Base-by-base conservation (phyloP, 75 land plant genomes). In the Selaginella tamariscina region DNA sequence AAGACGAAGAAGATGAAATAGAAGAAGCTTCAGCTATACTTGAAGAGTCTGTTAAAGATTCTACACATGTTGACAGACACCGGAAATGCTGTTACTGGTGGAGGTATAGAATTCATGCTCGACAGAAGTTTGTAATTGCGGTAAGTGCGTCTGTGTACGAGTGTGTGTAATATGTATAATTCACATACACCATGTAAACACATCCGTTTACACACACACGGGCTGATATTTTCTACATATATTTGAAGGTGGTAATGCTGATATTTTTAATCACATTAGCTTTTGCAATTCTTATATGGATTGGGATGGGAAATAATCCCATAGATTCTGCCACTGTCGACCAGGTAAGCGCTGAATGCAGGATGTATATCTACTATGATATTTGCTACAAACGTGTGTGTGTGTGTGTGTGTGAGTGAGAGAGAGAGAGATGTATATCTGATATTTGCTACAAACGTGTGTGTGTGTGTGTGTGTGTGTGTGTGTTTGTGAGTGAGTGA, bases 61-160 rank as follows among this genome's bases (percentile, higher is more conserved):
- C 75, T 21, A 27, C 63, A 32, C 80, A 68, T 75, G 76, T 22
- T 77, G 74, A 73, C 31, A 33, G 27, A 30, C 72, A 65, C 24
- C 68, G 83, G 44, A 65, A 33, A 29, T 84, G 86, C 56, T 80
- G 64, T 64, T 29, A 83, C 29, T 39, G 63, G 49, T 39, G 49
- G 24, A 56, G 71, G 28, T 65, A 74, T 49, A 85, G 75, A 69
- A 67, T 83, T 55, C 82, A 85, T 63, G 81, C 82, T 65, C 82
- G 88, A 1, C 92, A 88, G 60, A 85, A 78, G 55, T 69, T 79
- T 74, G 88, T 85, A 24, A 80, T 88, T 65, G 31, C 79, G 92
- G 92, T 88, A 72, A 33, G 69, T 65, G 26, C 29, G 2, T 15
- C 5, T 5, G 49, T 39, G 49, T 15, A 5, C 15, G 49, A 15